Conservation (phyloP, 1,284 basidiomycete genomes). For the Fomes fomentarius region DNA sequence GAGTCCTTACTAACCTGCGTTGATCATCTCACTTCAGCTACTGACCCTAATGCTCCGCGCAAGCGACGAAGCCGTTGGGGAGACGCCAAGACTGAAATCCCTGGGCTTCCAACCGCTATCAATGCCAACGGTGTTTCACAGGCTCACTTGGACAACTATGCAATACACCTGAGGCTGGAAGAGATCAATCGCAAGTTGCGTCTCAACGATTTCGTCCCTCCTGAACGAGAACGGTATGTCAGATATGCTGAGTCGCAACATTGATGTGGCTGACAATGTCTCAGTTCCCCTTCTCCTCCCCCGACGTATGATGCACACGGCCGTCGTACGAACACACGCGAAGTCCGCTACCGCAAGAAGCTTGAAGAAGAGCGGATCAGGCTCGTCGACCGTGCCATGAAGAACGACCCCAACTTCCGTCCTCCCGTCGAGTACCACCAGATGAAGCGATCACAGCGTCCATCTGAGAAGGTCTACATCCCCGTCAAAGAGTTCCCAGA, state of each 20-base stretch:
- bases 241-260: neutral
- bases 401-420: conserved; percentile 96
- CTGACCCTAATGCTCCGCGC: conserved; percentile 81
- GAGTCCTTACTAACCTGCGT: conserved; percentile 25
- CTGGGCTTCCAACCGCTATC: conserved; percentile 91
- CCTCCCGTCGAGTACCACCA: conserved; percentile 97
- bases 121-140: conserved; percentile 90
- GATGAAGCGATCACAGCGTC: conserved; percentile 88
- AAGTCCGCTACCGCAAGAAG: conserved; percentile 97
- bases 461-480: conserved; percentile 98
- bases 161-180: conserved; percentile 92
- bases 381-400: conserved; percentile 95
- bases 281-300: conserved; percentile 92
- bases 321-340: conserved; percentile 96
- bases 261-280: conserved; percentile 28
- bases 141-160: conserved; percentile 93
- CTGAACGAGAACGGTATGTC: conserved; percentile 86
- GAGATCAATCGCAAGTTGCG: conserved; percentile 96
- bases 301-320: conserved; percentile 98
- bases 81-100: conserved; percentile 85
- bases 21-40: conserved; percentile 59
- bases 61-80: conserved; percentile 97
- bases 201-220: conserved; percentile 93
- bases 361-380: conserved; percentile 95
- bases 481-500: conserved; percentile 99